Conservation (phyloP, 352 stramenopile species). For the Globisporangium apiculatum region DNA sequence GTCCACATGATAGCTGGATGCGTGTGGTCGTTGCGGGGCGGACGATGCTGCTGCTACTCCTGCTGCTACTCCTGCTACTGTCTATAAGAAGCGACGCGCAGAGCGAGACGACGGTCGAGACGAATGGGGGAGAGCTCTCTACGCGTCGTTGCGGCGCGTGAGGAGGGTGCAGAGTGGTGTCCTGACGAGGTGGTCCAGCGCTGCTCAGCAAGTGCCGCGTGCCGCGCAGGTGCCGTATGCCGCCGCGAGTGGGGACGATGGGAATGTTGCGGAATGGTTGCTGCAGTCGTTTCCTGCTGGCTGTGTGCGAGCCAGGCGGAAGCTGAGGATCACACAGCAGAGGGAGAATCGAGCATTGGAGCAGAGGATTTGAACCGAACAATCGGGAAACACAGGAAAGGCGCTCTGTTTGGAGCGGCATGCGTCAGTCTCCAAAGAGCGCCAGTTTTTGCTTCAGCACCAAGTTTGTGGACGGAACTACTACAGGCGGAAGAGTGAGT, state of each 20-base stretch:
- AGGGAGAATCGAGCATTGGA: not conserved
- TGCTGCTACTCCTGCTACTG: not conserved
- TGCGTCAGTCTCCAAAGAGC: not conserved
- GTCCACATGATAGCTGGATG: constrained; percentile 34
- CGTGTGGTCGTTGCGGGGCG: no score
- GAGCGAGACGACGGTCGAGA: no score
- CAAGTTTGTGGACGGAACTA: no score
- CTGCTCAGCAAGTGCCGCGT: not conserved
- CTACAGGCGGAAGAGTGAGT: no score
- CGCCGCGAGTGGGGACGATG: not conserved
- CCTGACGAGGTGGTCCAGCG: not conserved
- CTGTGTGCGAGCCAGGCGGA: no score
- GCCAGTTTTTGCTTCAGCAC: no score
- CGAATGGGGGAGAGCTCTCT: no score
- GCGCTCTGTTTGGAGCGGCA: not conserved
- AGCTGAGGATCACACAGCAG: not conserved
- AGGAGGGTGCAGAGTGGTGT: no score
- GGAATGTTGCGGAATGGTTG: not conserved
- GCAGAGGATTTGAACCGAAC: not conserved
- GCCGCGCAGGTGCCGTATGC: not conserved
- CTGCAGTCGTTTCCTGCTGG: not conserved
- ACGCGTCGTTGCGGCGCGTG: no score
- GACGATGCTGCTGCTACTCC: not conserved
- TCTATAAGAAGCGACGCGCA: no score
- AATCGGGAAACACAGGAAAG: not conserved